These are phyloP conservation scores for Magnusiomyces tetraspermus DNA, from an alignment of 1,139 yeast species.

Conservation along the genomic window DNA sequence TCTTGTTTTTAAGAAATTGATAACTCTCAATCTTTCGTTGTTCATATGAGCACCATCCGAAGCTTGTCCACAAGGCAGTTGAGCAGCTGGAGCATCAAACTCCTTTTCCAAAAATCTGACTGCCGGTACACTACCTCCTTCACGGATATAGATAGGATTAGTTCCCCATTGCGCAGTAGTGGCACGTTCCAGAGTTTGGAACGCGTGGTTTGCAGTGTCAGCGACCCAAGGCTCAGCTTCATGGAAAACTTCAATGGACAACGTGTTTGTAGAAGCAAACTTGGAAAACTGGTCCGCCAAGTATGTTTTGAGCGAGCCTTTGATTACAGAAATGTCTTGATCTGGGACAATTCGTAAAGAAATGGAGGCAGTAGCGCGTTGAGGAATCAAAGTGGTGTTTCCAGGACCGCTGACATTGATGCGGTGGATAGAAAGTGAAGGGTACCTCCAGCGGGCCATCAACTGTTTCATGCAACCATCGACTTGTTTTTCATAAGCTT, in stretches of 20 bases:
- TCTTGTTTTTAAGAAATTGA: conserved; percentile 68
- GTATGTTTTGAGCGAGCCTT: conserved; percentile 40
- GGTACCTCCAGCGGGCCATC: conserved; percentile 82
- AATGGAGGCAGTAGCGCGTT: conserved; percentile 60
- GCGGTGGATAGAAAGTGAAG: conserved; percentile 84
- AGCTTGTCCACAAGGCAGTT: conserved; percentile 92
- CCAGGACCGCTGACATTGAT: conserved; percentile 84
- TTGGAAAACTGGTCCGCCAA: conserved; percentile 39
- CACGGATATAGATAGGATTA: conserved; percentile 77
- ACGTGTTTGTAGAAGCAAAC: conserved; percentile 50
- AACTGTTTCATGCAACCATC: conserved; percentile 27
- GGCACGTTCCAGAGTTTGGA: conserved; percentile 50
- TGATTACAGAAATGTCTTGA: conserved; percentile 57
- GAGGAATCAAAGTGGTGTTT: conserved; percentile 84
- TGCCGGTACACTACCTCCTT: conserved; percentile 95
- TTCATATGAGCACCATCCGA: conserved; percentile 90
- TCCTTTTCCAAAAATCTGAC: conserved; percentile 74
- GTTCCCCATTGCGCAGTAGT: conserved; percentile 47
- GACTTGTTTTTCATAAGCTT: not conserved
- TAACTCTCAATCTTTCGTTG: conserved; percentile 72
- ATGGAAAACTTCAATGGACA: conserved; percentile 54
- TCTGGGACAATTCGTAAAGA: conserved; percentile 87
- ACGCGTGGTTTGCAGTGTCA: conserved; percentile 66
- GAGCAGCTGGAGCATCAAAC: conserved; percentile 84
- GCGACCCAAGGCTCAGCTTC: conserved; percentile 98